These are phyloP conservation scores for Rubia tinctorum DNA, from an alignment of 305 asterid species.

Conservation along the genomic window DNA sequence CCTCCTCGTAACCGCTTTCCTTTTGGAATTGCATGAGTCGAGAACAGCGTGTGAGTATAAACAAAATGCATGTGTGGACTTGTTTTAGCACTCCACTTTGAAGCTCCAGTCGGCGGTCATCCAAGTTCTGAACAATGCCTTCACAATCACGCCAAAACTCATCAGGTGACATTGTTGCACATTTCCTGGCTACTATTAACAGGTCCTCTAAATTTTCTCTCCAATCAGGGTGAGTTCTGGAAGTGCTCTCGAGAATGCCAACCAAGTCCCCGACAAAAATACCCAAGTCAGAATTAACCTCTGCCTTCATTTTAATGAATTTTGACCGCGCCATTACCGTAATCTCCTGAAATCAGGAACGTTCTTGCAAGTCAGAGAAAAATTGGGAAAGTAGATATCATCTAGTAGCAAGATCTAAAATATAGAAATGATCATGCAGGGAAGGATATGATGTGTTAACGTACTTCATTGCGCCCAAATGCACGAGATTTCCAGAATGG, in stretches of 20 bases:
- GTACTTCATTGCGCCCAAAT: constrained; percentile 82
- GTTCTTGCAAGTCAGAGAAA: constrained; percentile 12
- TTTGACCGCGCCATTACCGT: constrained; percentile 73
- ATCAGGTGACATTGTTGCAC: constrained; percentile 78
- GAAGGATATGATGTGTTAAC: constrained; percentile 34
- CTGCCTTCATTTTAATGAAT: constrained; percentile 80
- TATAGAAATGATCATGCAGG: neutral
- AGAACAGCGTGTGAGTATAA: constrained; percentile 93
- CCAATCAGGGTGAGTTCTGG: constrained; percentile 67
- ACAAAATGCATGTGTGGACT: constrained; percentile 83
- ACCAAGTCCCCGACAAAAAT: constrained; percentile 91
- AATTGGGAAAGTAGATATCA: constrained; percentile 12
- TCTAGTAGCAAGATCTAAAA: neutral
- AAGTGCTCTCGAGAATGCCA: constrained; percentile 69
- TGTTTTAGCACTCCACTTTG: constrained; percentile 76
- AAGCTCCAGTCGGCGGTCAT: constrained; percentile 94
- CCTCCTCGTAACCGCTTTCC: constrained; percentile 92
- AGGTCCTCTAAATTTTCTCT: constrained; percentile 78
- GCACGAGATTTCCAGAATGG: constrained; percentile 99
- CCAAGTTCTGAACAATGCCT: constrained; percentile 84
- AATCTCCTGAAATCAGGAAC: constrained; percentile 58
- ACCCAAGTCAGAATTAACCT: constrained; percentile 87
- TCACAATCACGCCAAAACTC: constrained; percentile 95
- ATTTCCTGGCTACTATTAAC: constrained; percentile 72
- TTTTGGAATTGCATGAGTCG: constrained; percentile 91